These are phyloP conservation scores for Hydnum rufescens DNA, from an alignment of 768 basidiomycete genomes.

Conservation along the genomic window DNA sequence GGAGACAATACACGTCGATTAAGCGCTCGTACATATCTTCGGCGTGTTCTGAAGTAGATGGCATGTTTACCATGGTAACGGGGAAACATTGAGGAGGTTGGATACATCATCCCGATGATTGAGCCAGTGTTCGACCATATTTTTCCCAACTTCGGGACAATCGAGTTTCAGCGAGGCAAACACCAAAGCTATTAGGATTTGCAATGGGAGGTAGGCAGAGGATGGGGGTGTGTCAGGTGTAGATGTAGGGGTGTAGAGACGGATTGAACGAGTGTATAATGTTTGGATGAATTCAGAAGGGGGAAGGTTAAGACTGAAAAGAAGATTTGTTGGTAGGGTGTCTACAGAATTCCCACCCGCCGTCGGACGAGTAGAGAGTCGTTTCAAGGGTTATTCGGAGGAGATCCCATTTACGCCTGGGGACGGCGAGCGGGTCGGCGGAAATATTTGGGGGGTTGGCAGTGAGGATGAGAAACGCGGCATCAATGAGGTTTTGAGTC, in stretches of 20 bases:
- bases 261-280: constrained; percentile 42
- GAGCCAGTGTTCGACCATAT: constrained; percentile 64
- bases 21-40: constrained; percentile 48
- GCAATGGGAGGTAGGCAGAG: constrained; percentile 43
- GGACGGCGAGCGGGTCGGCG: constrained; percentile 23
- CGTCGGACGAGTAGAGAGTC: constrained; percentile 41
- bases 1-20: constrained; percentile 55
- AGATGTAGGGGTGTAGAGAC: constrained; percentile 39
- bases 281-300: constrained; percentile 36
- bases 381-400: constrained; percentile 68
- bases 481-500: constrained; percentile 41
- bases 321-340: too few relatives aligned
- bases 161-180: constrained; percentile 50
- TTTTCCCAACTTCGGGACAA: constrained; percentile 37
- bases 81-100: constrained; percentile 12
- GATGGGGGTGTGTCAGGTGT: constrained; percentile 11
- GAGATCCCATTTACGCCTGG: constrained; percentile 71
- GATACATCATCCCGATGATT: constrained; percentile 25
- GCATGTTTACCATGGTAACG: constrained; percentile 14
- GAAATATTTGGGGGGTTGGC: constrained; percentile 18
- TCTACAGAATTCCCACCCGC: too few relatives aligned
- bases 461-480: constrained; percentile 43
- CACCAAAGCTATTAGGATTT: constrained; percentile 48
- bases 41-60: constrained; percentile 3
- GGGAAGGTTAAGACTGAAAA: too few relatives aligned